Conservation (phyloP, 768 basidiomycete species). For the Suillus cothurnatus region DNA sequence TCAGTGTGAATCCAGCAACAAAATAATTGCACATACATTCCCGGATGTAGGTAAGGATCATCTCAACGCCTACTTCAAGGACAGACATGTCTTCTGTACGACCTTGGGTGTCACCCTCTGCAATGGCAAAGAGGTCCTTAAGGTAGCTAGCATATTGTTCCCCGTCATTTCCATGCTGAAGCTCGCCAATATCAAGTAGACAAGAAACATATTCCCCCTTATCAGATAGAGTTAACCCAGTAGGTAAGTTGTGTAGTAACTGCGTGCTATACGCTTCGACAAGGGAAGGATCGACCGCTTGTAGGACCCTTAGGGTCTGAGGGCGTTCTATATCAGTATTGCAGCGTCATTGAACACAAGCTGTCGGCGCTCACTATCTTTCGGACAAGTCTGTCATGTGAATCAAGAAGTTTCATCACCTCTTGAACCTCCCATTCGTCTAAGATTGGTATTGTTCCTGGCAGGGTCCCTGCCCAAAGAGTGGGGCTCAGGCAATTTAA, state of each 20-base stretch:
- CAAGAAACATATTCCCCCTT: constrained; percentile 46
- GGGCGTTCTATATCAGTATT: constrained; percentile 12
- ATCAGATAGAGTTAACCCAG: constrained; percentile 34
- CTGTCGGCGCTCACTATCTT: constrained; percentile 48
- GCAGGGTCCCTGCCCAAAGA: constrained; percentile 68
- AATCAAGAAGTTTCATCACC: constrained; percentile 69
- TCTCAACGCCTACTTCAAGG: constrained; percentile 59
- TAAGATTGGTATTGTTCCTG: constrained; percentile 52
- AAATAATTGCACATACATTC: constrained; percentile 42
- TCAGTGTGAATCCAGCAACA: not conserved
- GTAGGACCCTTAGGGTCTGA: constrained; percentile 64
- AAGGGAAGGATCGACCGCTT: constrained; percentile 58
- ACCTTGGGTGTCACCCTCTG: constrained; percentile 36
- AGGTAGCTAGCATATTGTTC: constrained; percentile 59
- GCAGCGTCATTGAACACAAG: not conserved
- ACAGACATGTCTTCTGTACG: constrained; percentile 40
- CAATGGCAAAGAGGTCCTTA: constrained; percentile 40
- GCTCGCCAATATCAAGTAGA: constrained; percentile 57
- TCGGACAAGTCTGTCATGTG: constrained; percentile 58
- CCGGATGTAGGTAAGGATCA: constrained; percentile 50
- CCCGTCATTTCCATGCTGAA: constrained; percentile 50
- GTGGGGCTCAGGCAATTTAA: constrained; percentile 56
- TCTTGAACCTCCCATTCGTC: constrained; percentile 76
- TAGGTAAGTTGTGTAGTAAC: constrained; percentile 40
- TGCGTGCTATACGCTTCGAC: constrained; percentile 56